Evolutionary conservation across 108 stramenopile species (phyloP), one percentile per base, ranked within the genome.

Genomic region (Nitzschia putrida): DNA sequence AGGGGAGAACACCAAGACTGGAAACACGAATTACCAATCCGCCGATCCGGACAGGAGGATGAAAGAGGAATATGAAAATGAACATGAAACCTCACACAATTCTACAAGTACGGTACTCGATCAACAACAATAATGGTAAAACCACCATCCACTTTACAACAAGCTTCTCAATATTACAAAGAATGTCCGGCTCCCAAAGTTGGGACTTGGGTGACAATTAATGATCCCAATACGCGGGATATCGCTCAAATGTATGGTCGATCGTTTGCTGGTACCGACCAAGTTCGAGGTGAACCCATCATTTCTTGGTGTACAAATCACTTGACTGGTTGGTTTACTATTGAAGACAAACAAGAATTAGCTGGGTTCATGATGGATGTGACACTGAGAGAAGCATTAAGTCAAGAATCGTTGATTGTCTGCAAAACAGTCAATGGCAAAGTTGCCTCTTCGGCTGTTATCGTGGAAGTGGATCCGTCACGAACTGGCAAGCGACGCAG

Each of bases 211-310:
- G 60, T 40, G 11, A 34, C 29, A 34, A 4, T 3, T 34, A 1
- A 34, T 34, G 29, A 61, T 7, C 23, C 38, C 38, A 61, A 20
- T 5, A 38, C 38, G 2, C 29, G 38, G 16, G 60, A 61, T n/a
- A 61, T 40, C n/a, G 29, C 29, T 38, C 18, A 20, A 13, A 20
- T 37, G 38, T 20, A 38, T 43, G 60, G 60, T 20, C 18, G 25
- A 56, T 68, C 68, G 61, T 29, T 65, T 53, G 76, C 38, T 63
- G 73, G 52, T 34, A 25, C 53, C 10, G 20, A 45, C 12, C 40
- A 24, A 51, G 61, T 68, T 22, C 49, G 3, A 20, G 51, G 57
- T 13, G 75, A 53, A 20, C 58, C 64, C 39, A n/a, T 67, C n/a
- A 24, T 54, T 20, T 13, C 26, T 23, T 67, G 56, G 42, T 16